Evolutionary conservation across 2,329 filamentous ascomycete species (phyloP), one percentile per base, ranked within the genome.

Genomic region (Hypomyces rosellus): DNA sequence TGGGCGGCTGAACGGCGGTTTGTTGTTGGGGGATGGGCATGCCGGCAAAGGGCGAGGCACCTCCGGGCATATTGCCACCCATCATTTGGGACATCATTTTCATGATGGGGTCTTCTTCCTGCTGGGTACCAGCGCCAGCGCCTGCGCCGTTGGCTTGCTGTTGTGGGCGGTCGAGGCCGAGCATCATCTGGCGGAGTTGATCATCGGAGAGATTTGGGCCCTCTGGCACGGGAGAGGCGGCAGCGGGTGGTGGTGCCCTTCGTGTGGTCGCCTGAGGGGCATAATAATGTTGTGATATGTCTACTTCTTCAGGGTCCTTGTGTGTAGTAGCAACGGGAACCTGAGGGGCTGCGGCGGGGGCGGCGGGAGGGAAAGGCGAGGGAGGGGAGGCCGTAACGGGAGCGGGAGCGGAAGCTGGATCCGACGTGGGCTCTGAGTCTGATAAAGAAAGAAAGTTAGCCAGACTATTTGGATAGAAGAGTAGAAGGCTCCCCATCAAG

Each of bases 71-170:
- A 2, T 39, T 16, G 20, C 51, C 51, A 1, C 44, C 16, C 73
- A 88, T 80, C 75, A 90, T 81, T 67, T 89, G 85, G 61, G 85
- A 80, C 67, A 92, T 76, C 79, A 91, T 85, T 66, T 81, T 78
- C 75, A 87, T 69, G 52, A 69, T 68, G 59, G 58, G 68, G 57
- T 68, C 68, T 38, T 68, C 61, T 57, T 64, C 49, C 5, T 55
- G 59, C 5, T 55, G 59, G 5, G 56, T 53, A 14, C 49, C 63
- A 18, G 46, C 53, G 25, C 25, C 6, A 5, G 25, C 6, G 6
- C 25, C 9, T 30, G 25, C 25, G 9, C 25, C 25, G 25, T 30
- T 30, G 25, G 6, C 25, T 30, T 30, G 25, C 60, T 56, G 16
- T 61, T 60, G 41, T 68, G 59, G 7, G 20, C 45, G 48, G 54